Evolutionary conservation across 495 filamentous ascomycete genomes (phyloP), one percentile per base, ranked within the genome.

Genomic region (Aspergillus diversus): DNA sequence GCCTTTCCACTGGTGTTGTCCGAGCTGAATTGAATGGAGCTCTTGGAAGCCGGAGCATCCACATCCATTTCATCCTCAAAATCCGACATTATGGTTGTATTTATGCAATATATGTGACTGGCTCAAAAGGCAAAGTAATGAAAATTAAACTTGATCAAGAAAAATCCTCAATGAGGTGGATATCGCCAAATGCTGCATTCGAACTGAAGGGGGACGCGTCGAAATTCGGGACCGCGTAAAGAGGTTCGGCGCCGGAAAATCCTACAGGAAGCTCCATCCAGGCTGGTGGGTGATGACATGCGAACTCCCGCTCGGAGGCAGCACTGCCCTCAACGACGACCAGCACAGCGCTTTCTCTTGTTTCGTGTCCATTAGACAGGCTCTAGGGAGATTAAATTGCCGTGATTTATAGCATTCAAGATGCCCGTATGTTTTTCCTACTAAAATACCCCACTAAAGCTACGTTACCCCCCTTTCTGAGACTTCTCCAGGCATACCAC

Each of bases 21-120:
- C 65, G 77, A 71, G 69, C 75, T 75, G 78, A 89, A 81, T 35
- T 86, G 71, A 66, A 89, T 81, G 31, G 81, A 78, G 54, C 87
- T 82, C 60, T 81, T 80, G 52, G 81, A 75, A 5, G 57, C 46
- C 34, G 85, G 81, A 56, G 84, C 88, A 75, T 87, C 86, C 67
- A 88, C 86, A 71, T 98, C 95, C 88, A 95, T 94, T 61, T 92
- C 91, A 77, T 97, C 93, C 65, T 92, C 92, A 72, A 84, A 89
- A 75, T 97, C 93, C 0, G 93, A 97, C 93, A 97, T 97, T 7
- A 62, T 84, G 72, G 2, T 32, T 1, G 42, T 15, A 16, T 2
- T 55, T 16, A 39, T 8, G 21, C 21, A 27, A 27, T 27, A 27
- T 27, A 27, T 27, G 21, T 27, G 21, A 27, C 2, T 27, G 2